These are phyloP conservation scores for Mycena galopus DNA, from an alignment of 768 basidiomycete genomes.

Conservation along the genomic window DNA sequence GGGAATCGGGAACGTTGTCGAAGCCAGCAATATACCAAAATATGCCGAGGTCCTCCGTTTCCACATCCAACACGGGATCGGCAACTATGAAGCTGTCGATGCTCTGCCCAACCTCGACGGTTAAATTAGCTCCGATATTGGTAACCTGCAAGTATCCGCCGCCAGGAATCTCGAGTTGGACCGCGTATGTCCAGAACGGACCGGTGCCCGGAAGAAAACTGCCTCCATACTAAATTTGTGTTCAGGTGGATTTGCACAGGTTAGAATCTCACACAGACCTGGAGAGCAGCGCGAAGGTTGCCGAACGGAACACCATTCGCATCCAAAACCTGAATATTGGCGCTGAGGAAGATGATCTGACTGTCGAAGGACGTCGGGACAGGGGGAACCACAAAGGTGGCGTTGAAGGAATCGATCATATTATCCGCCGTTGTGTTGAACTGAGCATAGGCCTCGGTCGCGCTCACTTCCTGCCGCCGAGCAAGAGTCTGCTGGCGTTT, in stretches of 20 bases:
- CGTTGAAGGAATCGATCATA: constrained; percentile 22
- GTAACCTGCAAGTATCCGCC: constrained; percentile 5
- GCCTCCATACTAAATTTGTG: constrained; percentile 25
- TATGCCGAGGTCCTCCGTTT: constrained; percentile 5
- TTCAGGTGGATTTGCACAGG: constrained; percentile 10
- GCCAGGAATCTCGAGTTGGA: constrained; percentile 15
- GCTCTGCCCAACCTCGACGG: no score
- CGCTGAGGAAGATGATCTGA: constrained; percentile 26
- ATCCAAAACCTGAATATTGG: constrained; percentile 12
- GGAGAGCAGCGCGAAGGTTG: constrained; percentile 22
- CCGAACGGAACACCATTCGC: constrained; percentile 22
- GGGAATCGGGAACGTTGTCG: constrained; percentile 9
- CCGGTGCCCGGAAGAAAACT: constrained; percentile 11
- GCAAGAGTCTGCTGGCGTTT: constrained; percentile 9
- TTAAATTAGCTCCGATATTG: constrained; percentile 5
- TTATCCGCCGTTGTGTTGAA: constrained; percentile 18
- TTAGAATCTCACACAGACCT: constrained; percentile 13
- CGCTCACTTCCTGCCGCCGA: no score
- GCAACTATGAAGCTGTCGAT: constrained; percentile 3
- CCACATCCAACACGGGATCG: constrained; percentile 5
- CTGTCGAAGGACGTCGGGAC: no score
- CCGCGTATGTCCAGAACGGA: constrained; percentile 21
- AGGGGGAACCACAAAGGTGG: constrained; percentile 21
- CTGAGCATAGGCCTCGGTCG: no score
- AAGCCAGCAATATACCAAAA: constrained; percentile 16